Percentiles rank a stretch among this genome's conserved stretches.
Conservation (phyloP, 768 basidiomycete species). For the Trametes cinnabarina region DNA sequence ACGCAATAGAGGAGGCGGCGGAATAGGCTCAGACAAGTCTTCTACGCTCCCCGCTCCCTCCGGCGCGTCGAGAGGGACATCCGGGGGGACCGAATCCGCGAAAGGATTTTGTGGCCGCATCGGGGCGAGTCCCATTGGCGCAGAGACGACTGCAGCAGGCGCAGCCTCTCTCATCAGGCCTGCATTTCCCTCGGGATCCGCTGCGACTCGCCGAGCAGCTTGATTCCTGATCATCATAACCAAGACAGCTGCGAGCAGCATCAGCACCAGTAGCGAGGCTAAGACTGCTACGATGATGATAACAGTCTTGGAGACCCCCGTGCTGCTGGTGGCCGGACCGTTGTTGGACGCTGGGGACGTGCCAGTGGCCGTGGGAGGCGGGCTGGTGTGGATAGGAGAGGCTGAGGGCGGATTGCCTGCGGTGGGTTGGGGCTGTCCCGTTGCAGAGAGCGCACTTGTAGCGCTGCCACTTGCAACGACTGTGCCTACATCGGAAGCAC, state of each 20-base stretch:
- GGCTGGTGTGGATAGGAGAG: neutral
- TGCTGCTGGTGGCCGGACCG: neutral
- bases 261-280: slow-evolving; percentile 15
- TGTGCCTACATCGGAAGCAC: neutral
- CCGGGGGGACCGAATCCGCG: slow-evolving; percentile 2
- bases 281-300: slow-evolving; percentile 18
- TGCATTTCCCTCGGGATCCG: slow-evolving; percentile 6
- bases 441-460: neutral
- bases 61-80: slow-evolving; percentile 11
- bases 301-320: slow-evolving; percentile 15
- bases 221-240: slow-evolving; percentile 17
- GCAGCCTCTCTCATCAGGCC: slow-evolving; percentile 7
- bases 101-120: slow-evolving; percentile 17
- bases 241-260: slow-evolving; percentile 18
- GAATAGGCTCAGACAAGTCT: neutral
- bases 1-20: neutral
- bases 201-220: neutral
- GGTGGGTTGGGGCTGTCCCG: neutral
- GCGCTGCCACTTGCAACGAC: neutral
- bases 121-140: neutral
- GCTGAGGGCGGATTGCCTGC: too few species aligned
- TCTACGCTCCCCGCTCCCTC: neutral
- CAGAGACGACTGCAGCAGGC: slow-evolving; percentile 1
- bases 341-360: neutral
- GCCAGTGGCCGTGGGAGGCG: neutral